Base-by-base conservation (phyloP, 1,139 yeast genomes). In the Suhomyces yuchorum region DNA sequence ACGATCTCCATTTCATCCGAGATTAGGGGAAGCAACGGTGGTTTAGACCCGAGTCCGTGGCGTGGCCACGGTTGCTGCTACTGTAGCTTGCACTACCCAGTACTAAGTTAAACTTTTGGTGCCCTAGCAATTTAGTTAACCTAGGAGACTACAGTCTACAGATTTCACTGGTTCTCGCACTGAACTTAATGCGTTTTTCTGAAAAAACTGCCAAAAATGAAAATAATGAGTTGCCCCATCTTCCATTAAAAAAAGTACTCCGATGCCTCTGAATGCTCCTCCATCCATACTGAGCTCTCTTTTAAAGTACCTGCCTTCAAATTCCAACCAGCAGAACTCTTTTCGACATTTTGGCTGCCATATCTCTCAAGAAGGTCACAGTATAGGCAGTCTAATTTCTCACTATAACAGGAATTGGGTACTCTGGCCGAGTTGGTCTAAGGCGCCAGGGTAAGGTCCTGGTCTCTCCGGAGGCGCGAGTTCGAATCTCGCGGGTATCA, bases 401-500 rank as follows among this genome's bases (percentile, higher is more conserved):
- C 30, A 22, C 19, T 30, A 3, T 37, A 43, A 35, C 60, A 65
- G 70, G 71, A 65, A 66, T 67, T 65, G 71, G 73, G 73, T 68
- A 70, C 73, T 68, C 74, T 70, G 75, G 75, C 75, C 75, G 75
- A 70, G 75, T 70, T 64, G 75, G 75, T 70, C 74, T 70, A 70
- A 70, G 75, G 75, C 75, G 75, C 75, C 74, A 70, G 75, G 75
- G 75, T 70, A 70, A 70, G 75, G 75, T 73, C 78, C 78, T 73
- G 77, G 78, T 74, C 78, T 73, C 77, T 71, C 68, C 78, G 78
- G 79, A 73, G 78, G 79, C 79, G 77, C 78, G 78, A 71, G 78
- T 74, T 74, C 78, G 77, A 74, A 73, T 71, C 78, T 70, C 78
- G 78, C 75, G 77, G 76, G 75, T 71, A 70, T 73, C 77, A 73